phyloP scores from a whole-genome alignment of 2,329 filamentous ascomycete genomes.

The Fusarium clavum region DNA sequence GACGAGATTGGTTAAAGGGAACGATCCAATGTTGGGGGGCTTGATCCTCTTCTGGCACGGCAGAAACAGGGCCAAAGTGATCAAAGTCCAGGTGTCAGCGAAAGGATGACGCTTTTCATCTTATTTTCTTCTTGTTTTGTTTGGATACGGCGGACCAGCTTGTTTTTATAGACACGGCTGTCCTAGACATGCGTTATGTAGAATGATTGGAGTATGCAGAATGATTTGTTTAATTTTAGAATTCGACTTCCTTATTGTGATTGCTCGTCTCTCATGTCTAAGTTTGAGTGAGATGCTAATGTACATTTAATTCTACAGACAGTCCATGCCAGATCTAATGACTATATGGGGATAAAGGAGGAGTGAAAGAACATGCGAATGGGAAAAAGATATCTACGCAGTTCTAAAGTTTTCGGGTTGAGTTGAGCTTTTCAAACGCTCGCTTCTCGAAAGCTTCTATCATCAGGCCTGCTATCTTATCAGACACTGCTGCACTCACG shows the following conservation, averaged over 20 bases:
- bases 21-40: slow-evolving; percentile 40
- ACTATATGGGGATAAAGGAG: background rate
- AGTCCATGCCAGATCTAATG: background rate
- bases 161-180: slow-evolving; percentile 43
- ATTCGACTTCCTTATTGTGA: background rate
- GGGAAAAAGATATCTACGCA: background rate
- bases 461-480: slow-evolving; percentile 88
- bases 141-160: slow-evolving; percentile 39
- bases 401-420: slow-evolving; percentile 27
- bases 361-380: background rate
- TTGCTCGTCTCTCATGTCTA: background rate
- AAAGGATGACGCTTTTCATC: slow-evolving; percentile 39
- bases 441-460: slow-evolving; percentile 91
- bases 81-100: slow-evolving; percentile 36
- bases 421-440: slow-evolving; percentile 64
- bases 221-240: slow-evolving; percentile 27
- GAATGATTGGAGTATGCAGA: slow-evolving; percentile 44
- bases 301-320: background rate
- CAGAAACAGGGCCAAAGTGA: slow-evolving; percentile 12
- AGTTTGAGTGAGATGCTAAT: background rate
- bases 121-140: slow-evolving; percentile 26
- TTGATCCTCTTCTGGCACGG: slow-evolving; percentile 6
- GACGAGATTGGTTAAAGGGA: slow-evolving; percentile 37
- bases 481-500: slow-evolving; percentile 82
- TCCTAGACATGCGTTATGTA: slow-evolving; percentile 42